Percentiles rank a stretch among this genome's conserved stretches.
Evolutionary conservation across 106 monocot genomes (phyloP).

Genomic region (Dendrobium officinale): DNA sequence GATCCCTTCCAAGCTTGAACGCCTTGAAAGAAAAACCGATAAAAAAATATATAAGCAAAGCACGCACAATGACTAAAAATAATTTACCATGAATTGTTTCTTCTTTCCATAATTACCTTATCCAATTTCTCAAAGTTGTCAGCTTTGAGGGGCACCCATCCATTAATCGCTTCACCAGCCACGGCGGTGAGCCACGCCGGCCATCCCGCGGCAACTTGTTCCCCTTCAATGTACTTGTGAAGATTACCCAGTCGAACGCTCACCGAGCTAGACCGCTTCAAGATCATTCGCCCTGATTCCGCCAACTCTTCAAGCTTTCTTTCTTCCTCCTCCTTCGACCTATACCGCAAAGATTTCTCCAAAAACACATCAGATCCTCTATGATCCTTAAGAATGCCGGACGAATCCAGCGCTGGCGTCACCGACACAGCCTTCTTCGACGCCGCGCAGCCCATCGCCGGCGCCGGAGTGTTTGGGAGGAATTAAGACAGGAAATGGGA

Average conservation of each 20-base stretch:
- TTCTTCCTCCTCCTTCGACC: conserved; percentile 20
- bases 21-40: not conserved
- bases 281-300: conserved; percentile 15
- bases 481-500: not conserved
- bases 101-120: conserved; percentile 39
- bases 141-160: conserved; percentile 62
- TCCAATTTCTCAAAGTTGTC: conserved; percentile 74
- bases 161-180: conserved; percentile 62
- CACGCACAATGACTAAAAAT: not conserved
- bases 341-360: conserved; percentile 4
- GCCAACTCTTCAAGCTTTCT: not conserved
- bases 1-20: not conserved
- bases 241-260: conserved; percentile 42
- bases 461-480: not conserved
- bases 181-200: conserved; percentile 55
- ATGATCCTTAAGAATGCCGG: conserved; percentile 19
- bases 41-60: not conserved
- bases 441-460: conserved; percentile 39
- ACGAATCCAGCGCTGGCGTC: conserved; percentile 34
- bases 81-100: not conserved
- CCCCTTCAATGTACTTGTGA: conserved; percentile 53
- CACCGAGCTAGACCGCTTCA: conserved; percentile 10
- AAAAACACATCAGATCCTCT: conserved; percentile 12
- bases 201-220: conserved; percentile 73
- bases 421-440: conserved; percentile 51